phyloP scores from a whole-genome alignment of 2,329 filamentous ascomycete genomes.

The Xylariaceae sp. region DNA sequence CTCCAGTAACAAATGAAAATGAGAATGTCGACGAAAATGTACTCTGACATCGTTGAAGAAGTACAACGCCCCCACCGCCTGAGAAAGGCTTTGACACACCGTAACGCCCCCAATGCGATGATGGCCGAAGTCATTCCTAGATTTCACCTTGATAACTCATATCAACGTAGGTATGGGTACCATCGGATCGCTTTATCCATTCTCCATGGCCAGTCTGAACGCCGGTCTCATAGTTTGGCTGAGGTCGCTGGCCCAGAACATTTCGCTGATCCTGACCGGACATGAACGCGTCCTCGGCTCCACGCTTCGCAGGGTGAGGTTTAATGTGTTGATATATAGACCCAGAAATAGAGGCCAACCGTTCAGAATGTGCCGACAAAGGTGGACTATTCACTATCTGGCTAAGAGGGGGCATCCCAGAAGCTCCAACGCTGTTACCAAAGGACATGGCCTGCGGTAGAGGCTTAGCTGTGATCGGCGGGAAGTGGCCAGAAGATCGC shows the following conservation, averaged over 20 bases:
- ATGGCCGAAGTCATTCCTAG: no score
- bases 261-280: slow-evolving; percentile 20
- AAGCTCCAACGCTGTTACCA: neutral
- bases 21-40: no score
- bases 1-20: no score
- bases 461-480: slow-evolving; percentile 5
- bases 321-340: slow-evolving; percentile 1
- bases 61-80: no score
- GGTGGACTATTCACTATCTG: neutral
- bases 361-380: slow-evolving; percentile 6
- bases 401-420: neutral
- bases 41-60: no score
- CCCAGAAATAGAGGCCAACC: slow-evolving; percentile 13
- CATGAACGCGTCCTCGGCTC: slow-evolving; percentile 21
- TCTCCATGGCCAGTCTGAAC: no score
- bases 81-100: no score
- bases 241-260: slow-evolving; percentile 18
- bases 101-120: no score
- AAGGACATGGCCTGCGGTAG: neutral
- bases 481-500: slow-evolving; percentile 17
- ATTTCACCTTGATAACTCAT: no score
- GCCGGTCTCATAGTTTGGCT: no score
- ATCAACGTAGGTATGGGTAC: no score
- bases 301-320: slow-evolving; percentile 14
- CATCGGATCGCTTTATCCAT: no score